Percentiles rank a stretch among this genome's conserved stretches.
Conservation (phyloP, 345 rosid genomes). For the Syzygium jambos region DNA sequence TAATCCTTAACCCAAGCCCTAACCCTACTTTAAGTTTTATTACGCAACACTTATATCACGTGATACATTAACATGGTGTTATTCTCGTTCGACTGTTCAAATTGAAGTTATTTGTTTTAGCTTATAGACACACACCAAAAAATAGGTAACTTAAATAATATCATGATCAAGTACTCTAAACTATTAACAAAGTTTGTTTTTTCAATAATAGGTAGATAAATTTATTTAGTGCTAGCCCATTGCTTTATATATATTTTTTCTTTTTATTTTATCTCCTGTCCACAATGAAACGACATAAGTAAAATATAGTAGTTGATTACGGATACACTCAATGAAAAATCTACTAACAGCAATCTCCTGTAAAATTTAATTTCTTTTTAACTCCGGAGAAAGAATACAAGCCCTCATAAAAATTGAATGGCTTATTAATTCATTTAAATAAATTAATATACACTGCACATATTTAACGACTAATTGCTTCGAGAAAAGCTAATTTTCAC, state of each 20-base stretch:
- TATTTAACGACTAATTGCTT: not conserved
- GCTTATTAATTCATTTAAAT: not conserved
- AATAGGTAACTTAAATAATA: not conserved
- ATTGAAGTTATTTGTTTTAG: not conserved
- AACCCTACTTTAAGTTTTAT: not conserved
- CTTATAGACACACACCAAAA: not conserved
- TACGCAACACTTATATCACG: not conserved
- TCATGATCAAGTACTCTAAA: not conserved
- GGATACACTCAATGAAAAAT: not conserved
- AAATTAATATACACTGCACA: fast-evolving
- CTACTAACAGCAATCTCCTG: not conserved
- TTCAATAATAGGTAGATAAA: not conserved
- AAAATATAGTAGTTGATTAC: not conserved
- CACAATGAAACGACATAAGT: not conserved
- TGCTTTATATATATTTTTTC: not conserved
- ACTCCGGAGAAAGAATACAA: not conserved
- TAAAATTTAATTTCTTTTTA: not conserved
- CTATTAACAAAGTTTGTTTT: not conserved
- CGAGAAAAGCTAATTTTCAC: not conserved
- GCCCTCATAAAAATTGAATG: not conserved
- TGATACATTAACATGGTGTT: not conserved
- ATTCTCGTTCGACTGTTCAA: not conserved
- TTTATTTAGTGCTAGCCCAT: not conserved
- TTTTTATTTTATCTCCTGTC: not conserved
- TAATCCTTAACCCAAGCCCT: not conserved